A percentile compares a stretch with the other conserved stretches of the same genome.
These are phyloP conservation scores for Verticillium nonalfalfae DNA, from an alignment of 2,329 filamentous ascomycete species.

Conservation along the genomic window DNA sequence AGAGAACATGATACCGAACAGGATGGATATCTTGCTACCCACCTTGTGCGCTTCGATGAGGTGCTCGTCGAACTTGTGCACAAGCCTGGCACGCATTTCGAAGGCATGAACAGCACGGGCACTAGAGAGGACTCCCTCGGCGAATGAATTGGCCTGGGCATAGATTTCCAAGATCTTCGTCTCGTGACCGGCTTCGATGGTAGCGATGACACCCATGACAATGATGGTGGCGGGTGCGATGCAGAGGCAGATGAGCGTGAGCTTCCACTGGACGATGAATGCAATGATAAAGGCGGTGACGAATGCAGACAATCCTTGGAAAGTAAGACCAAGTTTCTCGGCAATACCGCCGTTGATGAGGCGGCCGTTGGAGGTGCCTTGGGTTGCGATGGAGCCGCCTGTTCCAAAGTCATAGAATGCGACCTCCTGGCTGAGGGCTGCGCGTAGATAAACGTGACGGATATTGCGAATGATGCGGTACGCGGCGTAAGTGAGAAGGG, in stretches of 20 bases:
- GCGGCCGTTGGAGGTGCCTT: conserved; percentile 37
- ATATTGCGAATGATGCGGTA: conserved; percentile 42
- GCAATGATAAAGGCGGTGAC: conserved; percentile 30
- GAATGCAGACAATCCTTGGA: conserved; percentile 31
- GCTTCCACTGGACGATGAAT: conserved; percentile 34
- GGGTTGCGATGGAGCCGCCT: conserved; percentile 33
- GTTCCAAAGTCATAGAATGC: conserved; percentile 38
- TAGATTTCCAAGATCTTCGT: conserved; percentile 26
- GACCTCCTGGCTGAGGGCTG: conserved; percentile 43
- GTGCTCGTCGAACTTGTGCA: conserved; percentile 29
- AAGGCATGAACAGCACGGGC: conserved; percentile 36
- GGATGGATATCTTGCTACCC: conserved; percentile 29
- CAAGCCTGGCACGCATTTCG: conserved; percentile 28
- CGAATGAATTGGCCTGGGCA: conserved; percentile 25
- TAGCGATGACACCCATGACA: conserved; percentile 21
- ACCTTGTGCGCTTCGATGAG: conserved; percentile 26
- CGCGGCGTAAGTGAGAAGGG: conserved; percentile 40
- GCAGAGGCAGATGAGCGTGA: conserved; percentile 30
- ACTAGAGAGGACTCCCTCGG: conserved; percentile 29
- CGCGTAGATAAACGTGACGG: conserved; percentile 41
- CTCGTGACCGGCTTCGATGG: conserved; percentile 22
- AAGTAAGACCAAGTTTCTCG: conserved; percentile 31
- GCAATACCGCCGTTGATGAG: conserved; percentile 32
- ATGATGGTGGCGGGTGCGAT: conserved; percentile 21
- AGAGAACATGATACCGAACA: conserved; percentile 31